Evolutionary conservation across 208 protist species (phyloP).

Genomic region (Crithidia mellificae): DNA sequence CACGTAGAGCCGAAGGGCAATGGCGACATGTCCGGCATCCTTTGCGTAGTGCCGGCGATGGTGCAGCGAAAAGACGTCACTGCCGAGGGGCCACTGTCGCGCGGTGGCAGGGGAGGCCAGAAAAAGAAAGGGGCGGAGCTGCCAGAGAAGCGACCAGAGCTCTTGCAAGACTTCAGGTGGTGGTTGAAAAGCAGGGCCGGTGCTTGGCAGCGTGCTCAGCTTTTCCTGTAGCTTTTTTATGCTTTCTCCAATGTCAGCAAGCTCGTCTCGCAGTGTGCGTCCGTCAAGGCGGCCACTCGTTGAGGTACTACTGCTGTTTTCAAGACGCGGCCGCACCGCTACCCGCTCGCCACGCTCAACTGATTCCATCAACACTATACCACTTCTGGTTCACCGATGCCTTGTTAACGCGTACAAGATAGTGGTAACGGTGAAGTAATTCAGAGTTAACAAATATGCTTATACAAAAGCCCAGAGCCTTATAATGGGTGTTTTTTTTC

Average conservation of each 20-base stretch:
- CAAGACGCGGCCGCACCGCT: conserved; percentile 17
- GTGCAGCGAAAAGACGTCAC: conserved; percentile 23
- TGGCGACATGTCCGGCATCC: conserved; percentile 40
- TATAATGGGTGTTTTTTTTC: too few species aligned
- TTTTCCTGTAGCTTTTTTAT: conserved; percentile 28
- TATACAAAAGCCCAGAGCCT: too few species aligned
- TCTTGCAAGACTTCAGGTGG: conserved; percentile 14
- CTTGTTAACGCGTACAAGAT: too few species aligned
- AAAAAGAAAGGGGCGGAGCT: conserved; percentile 62
- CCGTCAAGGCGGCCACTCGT: not conserved
- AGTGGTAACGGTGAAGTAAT: too few species aligned
- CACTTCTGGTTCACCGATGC: not conserved
- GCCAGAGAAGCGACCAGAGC: conserved; percentile 59
- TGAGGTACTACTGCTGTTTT: not conserved
- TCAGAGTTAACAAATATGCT: too few species aligned
- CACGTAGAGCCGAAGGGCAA: conserved; percentile 62
- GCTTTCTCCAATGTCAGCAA: conserved; percentile 27
- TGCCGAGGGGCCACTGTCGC: conserved; percentile 19
- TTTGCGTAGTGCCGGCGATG: conserved; percentile 28
- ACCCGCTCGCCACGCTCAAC: conserved; percentile 7
- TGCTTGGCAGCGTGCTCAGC: conserved; percentile 15
- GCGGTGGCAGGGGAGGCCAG: conserved; percentile 19
- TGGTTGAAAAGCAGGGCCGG: not conserved
- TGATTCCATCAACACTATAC: not conserved
- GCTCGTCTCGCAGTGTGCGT: conserved; percentile 15